Base-by-base conservation (phyloP, 768 basidiomycete genomes). In the Tremella mesenterica region DNA sequence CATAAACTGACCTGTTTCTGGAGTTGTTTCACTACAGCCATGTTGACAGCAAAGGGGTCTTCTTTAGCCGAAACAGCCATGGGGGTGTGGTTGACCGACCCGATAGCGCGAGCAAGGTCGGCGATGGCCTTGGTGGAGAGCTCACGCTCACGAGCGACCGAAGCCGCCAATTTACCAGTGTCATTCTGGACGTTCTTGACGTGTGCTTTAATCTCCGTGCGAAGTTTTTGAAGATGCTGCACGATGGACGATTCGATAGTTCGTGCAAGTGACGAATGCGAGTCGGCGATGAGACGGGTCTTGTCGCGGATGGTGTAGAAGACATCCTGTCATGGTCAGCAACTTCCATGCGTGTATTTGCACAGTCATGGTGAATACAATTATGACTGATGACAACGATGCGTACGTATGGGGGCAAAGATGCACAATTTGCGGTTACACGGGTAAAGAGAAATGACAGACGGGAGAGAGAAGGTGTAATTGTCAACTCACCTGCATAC, bases 221-320 rank as follows among this genome's bases (percentile, higher is more conserved):
- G 77, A n/a, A 97, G 80, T 74, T 97, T 97, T 74, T 95, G 86
- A 8, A 99, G 80, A 71, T 97, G 95, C 72, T 96, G 91, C 1
- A 99, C 93, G 67, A 97, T 96, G 4, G 90, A 93, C 28, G 85
- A 86, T 61, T 99, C 92, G 67, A 99, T 86, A 5, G 95, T 97
- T 28, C 90, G 83, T 1, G 92, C 93, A 8, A 99, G 81, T 67
- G 91, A 93, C 10, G 92, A 89, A 67, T 97, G 92, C 50, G 93
- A 88, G 75, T 97, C 95, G 0, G 95, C 90, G 59, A 96, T 88
- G 52, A 79, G 74, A 45, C 92, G 85, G 0, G 91, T 91, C 75
- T 89, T 91, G 79, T 96, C 90, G 16, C 95, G 83, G 57, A 99
- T 83, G 54, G 77, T 80, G 75, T 90, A 97, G 75, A 85, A 97